Conservation (phyloP, 1,284 basidiomycete species). For the Tylopilus orsonianus region DNA sequence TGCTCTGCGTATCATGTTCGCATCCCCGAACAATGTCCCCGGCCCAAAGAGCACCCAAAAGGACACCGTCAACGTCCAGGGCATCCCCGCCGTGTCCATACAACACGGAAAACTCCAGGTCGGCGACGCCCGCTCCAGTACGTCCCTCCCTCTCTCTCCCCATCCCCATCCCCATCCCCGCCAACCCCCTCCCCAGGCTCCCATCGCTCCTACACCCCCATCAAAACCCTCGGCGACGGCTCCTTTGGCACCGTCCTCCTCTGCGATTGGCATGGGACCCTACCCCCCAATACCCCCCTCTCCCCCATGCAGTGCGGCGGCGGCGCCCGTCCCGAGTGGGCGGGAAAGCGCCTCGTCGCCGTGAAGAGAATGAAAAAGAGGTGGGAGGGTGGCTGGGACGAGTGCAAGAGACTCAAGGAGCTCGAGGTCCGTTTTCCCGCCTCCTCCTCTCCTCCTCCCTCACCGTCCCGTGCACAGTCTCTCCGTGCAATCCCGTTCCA, state of each 20-base stretch:
- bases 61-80: conserved; percentile 63
- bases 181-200: conserved; percentile 42
- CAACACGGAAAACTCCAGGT: conserved; percentile 65
- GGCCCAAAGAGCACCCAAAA: conserved; percentile 38
- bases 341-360: conserved; percentile 92
- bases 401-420: conserved; percentile 94
- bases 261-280: conserved; percentile 97
- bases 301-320: conserved; percentile 91
- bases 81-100: conserved; percentile 71
- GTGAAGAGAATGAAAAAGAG: conserved; percentile 98
- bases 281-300: conserved; percentile 84
- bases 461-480: conserved; percentile 55
- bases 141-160: conserved; percentile 30
- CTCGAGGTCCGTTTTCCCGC: conserved; percentile 71
- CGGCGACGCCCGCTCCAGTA: conserved; percentile 69
- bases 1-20: conserved; percentile 67
- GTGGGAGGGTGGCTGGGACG: conserved; percentile 97
- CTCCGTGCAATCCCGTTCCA: conserved; percentile 92
- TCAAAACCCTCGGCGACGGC: conserved; percentile 93
- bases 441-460: conserved; percentile 12
- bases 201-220: conserved; percentile 59
- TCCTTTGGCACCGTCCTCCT: conserved; percentile 98
- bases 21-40: conserved; percentile 52
- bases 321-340: conserved; percentile 90
- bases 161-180: conserved; percentile 1